Percentiles rank a stretch among this genome's conserved stretches.
Evolutionary conservation across 208 protist species (phyloP).

Genomic region (Plasmodiophora brassicae): DNA sequence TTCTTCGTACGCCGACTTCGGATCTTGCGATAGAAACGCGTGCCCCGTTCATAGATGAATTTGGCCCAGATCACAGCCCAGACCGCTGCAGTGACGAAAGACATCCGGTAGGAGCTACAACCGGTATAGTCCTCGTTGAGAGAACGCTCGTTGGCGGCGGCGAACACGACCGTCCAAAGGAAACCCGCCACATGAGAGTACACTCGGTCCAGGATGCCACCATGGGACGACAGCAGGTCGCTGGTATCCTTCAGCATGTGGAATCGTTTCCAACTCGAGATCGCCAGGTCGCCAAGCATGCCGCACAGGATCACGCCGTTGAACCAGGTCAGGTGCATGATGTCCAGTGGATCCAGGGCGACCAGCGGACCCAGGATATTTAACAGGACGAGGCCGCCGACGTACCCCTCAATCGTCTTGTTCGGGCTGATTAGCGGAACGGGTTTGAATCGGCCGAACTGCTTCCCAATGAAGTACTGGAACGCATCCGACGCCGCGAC

Average conservation of each 20-base stretch:
- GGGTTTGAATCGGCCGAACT: background rate
- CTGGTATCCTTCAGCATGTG: constrained; percentile 30
- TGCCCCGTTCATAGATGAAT: background rate
- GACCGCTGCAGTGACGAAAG: background rate
- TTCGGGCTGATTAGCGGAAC: constrained; percentile 3
- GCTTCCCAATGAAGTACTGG: constrained; percentile 25
- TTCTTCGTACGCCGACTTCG: too few species aligned
- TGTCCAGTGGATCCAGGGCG: background rate
- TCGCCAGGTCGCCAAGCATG: background rate
- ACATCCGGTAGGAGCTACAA: background rate
- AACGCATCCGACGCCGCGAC: constrained; percentile 18
- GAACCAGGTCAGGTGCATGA: background rate
- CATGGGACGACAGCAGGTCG: constrained; percentile 26
- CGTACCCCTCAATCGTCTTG: constrained; percentile 10
- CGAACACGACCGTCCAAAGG: background rate
- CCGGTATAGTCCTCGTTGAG: background rate
- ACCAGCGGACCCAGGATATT: background rate
- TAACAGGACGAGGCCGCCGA: background rate
- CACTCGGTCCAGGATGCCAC: constrained; percentile 4
- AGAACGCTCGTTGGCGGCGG: background rate
- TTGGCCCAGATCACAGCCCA: background rate
- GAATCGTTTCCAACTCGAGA: background rate
- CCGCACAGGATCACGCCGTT: background rate
- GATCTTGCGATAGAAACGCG: background rate
- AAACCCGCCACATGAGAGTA: constrained; percentile 13